Base-by-base conservation (phyloP, 345 rosid genomes). In the Diplotaxis tenuifolia region DNA sequence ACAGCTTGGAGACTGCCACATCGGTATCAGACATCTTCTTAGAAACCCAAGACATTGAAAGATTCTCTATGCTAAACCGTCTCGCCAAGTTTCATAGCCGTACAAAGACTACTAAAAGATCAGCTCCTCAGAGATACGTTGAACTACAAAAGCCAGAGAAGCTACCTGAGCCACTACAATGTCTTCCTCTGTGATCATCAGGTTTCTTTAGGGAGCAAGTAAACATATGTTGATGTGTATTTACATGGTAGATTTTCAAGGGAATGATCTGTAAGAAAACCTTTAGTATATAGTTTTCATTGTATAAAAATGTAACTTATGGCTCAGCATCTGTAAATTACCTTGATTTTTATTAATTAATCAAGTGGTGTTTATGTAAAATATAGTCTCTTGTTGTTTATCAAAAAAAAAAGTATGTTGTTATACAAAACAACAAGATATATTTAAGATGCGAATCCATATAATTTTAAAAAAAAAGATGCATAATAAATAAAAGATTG, bases 21-120 rank as follows among this genome's bases (percentile, higher is more conserved):
- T 81, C 90, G 8, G 62, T 86, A 16, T 28, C 75, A 22, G 90
- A 88, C 77, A 42, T 92, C 77, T 75, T 80, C 71, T 74, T 87
- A 75, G 95, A 92, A 42, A 83, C 80, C 70, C 84, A 92, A 69
- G 98, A 92, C 34, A 54, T 88, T 59, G 96, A 90, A 79, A 85
- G 85, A 74, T 84, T 78, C 79, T 78, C 88, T 27, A 80, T 92
- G 70, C 86, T 90, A 62, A 92, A 90, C 75, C 91, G 90, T 12
- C 91, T 92, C 63, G 89, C 95, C 42, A 85, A 76, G 85, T 92
- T 88, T 74, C 96, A 93, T 78, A 78, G 77, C 64, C 85, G 83
- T 65, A 81, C 74, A 54, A 87, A 77, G 72, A 62, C 70, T n/a
- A 38, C 29, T 27, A 58, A 77, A 28, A 85, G 74, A 82, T 78